Conservation (phyloP, 2,329 filamentous ascomycete genomes). For the Grosmannia huntii region DNA sequence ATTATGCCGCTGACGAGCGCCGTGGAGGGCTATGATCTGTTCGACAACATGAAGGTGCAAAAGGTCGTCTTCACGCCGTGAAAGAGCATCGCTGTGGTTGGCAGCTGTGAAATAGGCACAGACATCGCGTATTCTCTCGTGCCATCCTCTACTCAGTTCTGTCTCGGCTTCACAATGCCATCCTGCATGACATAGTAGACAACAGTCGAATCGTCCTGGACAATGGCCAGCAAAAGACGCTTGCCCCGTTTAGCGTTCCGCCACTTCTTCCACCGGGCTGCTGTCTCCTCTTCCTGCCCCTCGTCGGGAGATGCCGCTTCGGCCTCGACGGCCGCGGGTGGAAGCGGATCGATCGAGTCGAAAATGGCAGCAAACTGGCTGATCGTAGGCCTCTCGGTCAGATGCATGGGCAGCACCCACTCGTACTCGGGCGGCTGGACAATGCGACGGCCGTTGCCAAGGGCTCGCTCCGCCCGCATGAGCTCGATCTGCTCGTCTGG, state of each 20-base stretch:
- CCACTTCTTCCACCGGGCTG: constrained; percentile 25
- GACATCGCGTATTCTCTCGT: not conserved
- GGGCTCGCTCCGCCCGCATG: constrained; percentile 44
- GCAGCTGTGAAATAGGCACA: too few species aligned
- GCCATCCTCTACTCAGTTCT: constrained; percentile 41
- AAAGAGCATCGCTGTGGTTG: not conserved
- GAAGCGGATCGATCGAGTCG: constrained; percentile 41
- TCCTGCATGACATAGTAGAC: constrained; percentile 79
- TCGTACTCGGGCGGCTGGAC: constrained; percentile 47
- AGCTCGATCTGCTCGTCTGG: constrained; percentile 71
- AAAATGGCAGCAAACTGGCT: constrained; percentile 55
- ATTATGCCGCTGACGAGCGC: constrained; percentile 58
- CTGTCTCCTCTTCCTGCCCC: constrained; percentile 7
- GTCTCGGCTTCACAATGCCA: constrained; percentile 74
- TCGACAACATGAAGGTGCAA: constrained; percentile 60
- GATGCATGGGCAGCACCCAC: constrained; percentile 64
- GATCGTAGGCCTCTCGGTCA: constrained; percentile 62
- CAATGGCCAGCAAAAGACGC: constrained; percentile 58
- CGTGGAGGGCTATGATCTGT: constrained; percentile 55
- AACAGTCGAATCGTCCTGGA: constrained; percentile 70
- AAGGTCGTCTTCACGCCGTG: constrained; percentile 57
- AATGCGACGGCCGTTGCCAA: constrained; percentile 30
- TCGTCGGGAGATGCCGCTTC: constrained; percentile 14
- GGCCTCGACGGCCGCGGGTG: constrained; percentile 19
- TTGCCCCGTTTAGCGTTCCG: constrained; percentile 40